phyloP scores from a whole-genome alignment of 2,329 filamentous ascomycete species.

The Sarocladium brachiariae region DNA sequence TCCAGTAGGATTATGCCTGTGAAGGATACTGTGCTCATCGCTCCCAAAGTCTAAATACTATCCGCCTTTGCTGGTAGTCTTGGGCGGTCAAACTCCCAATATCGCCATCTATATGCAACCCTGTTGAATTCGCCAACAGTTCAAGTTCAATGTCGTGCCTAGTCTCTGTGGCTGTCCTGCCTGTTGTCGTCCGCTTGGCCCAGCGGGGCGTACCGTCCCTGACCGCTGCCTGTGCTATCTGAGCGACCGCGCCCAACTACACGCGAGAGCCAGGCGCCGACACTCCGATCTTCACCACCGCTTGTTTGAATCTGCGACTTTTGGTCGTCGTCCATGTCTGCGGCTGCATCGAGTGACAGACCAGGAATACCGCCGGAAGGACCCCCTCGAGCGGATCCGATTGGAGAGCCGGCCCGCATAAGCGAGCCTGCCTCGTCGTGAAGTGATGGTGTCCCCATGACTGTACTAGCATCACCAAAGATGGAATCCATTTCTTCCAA shows the following conservation, averaged over 20 bases:
- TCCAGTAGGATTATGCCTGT: neutral
- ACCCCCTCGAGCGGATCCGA: slow-evolving; percentile 63
- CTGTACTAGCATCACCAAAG: slow-evolving; percentile 87
- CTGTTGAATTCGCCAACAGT: slow-evolving; percentile 16
- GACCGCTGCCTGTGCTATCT: slow-evolving; percentile 30
- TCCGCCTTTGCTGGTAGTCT: neutral
- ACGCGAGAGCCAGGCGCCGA: slow-evolving; percentile 44
- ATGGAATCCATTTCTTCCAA: slow-evolving; percentile 94
- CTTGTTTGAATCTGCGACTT: slow-evolving; percentile 32
- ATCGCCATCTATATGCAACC: slow-evolving; percentile 33
- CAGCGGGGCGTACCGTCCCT: slow-evolving; percentile 35
- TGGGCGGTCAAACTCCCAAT: slow-evolving; percentile 1
- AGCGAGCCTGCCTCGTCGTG: slow-evolving; percentile 77
- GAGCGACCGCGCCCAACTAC: slow-evolving; percentile 33
- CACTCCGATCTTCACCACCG: slow-evolving; percentile 31
- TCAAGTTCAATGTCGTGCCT: slow-evolving; percentile 18
- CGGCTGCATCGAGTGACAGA: slow-evolving; percentile 68
- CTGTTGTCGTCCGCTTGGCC: slow-evolving; percentile 33
- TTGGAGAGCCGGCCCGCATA: slow-evolving; percentile 64
- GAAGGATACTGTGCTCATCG: neutral
- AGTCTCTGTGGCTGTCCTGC: slow-evolving; percentile 12
- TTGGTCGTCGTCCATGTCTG: slow-evolving; percentile 47
- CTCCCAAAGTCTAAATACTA: neutral
- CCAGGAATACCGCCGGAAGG: slow-evolving; percentile 68
- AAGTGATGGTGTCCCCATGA: slow-evolving; percentile 68